phyloP scores from a whole-genome alignment of 2,329 filamentous ascomycete species.

The Trichoderma harzianum region DNA sequence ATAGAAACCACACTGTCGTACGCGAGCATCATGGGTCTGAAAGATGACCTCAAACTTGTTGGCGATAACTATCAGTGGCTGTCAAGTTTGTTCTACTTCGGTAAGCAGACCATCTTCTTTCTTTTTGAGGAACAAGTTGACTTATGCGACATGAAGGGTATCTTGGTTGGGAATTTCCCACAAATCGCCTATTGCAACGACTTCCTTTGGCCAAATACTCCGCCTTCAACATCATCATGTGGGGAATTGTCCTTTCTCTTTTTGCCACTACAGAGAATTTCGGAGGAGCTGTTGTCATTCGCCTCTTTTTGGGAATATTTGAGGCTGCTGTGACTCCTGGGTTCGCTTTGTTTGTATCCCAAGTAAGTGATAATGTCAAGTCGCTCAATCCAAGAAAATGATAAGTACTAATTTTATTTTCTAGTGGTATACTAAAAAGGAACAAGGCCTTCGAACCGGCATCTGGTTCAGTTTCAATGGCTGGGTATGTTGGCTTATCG shows the following conservation, averaged over 20 bases:
- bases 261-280: conserved; percentile 15
- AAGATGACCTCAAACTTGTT: conserved; percentile 13
- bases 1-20: conserved; percentile 19
- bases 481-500: background rate
- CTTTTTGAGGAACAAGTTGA: no score
- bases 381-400: background rate
- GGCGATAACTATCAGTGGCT: conserved; percentile 19
- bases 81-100: conserved; percentile 17
- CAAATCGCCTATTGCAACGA: conserved; percentile 16
- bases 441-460: conserved; percentile 11
- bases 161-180: conserved; percentile 18
- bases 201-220: conserved; percentile 20
- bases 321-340: conserved; percentile 18
- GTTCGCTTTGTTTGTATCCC: conserved; percentile 12
- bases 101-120: background rate
- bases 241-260: conserved; percentile 17
- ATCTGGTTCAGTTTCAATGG: conserved; percentile 21
- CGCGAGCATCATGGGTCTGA: conserved; percentile 19
- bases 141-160: conserved; percentile 1
- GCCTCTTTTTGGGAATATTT: conserved; percentile 19
- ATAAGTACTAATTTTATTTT: background rate
- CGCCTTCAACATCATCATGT: conserved; percentile 19
- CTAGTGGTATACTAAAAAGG: conserved; percentile 19
- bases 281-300: conserved; percentile 18
- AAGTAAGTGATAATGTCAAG: background rate